These are phyloP conservation scores for Elsinoe arachidis DNA, from an alignment of 2,329 filamentous ascomycete species.

Conservation along the genomic window DNA sequence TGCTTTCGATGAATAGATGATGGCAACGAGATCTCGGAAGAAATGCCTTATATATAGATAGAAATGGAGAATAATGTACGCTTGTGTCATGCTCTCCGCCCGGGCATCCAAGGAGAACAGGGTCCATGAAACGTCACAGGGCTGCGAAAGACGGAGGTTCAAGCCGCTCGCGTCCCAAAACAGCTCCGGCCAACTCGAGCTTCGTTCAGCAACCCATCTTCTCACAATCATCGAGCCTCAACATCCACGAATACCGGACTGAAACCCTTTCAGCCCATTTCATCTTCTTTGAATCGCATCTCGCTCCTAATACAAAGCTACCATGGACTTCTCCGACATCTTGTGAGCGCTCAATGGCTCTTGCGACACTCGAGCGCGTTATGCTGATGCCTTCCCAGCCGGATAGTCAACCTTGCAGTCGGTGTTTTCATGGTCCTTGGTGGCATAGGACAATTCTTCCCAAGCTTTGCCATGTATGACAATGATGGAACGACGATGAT, in stretches of 20 bases:
- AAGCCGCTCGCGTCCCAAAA: constrained; percentile 1
- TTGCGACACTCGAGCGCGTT: constrained; percentile 7
- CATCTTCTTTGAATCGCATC: not conserved
- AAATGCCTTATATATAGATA: not conserved
- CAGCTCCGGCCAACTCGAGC: constrained; percentile 6
- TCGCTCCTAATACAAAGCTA: constrained; percentile 19
- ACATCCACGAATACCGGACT: not conserved
- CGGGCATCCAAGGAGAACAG: not conserved
- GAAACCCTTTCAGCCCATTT: not conserved
- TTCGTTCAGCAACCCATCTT: not conserved
- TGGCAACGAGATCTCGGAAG: not conserved
- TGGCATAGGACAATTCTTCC: constrained; percentile 66
- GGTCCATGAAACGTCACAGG: constrained; percentile 1
- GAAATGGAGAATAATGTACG: not conserved
- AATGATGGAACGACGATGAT: not conserved
- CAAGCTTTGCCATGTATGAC: constrained; percentile 37
- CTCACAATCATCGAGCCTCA: not conserved
- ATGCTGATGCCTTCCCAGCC: constrained; percentile 49
- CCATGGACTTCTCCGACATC: constrained; percentile 85
- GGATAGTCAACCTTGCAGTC: constrained; percentile 85
- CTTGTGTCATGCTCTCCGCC: not conserved
- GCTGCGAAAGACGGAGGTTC: not conserved
- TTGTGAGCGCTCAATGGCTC: constrained; percentile 49
- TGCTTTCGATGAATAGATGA: not conserved
- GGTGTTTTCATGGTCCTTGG: constrained; percentile 82